phyloP scores from a whole-genome alignment of 495 filamentous ascomycete species.

The Achaetomiella virescens region DNA sequence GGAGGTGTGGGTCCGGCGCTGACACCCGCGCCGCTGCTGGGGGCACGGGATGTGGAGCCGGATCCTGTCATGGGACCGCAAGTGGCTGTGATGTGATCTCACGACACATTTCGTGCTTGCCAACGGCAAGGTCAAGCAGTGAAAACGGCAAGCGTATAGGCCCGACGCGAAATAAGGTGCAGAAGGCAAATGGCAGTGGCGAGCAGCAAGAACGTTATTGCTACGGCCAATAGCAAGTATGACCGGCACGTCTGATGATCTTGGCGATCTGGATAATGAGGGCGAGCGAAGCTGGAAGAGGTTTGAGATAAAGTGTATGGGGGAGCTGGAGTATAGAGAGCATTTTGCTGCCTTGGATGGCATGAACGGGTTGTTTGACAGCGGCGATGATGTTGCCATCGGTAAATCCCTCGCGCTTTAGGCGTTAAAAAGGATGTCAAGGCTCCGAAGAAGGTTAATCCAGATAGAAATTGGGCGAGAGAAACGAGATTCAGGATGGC shows the following conservation, averaged over 20 bases:
- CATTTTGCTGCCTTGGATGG: slow-evolving; percentile 48
- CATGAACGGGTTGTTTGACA: slow-evolving; percentile 42
- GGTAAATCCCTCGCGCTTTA: slow-evolving; percentile 41
- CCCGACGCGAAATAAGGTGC: slow-evolving; percentile 16
- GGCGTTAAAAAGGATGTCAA: background rate
- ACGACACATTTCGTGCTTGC: slow-evolving; percentile 51
- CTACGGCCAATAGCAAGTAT: slow-evolving; percentile 76
- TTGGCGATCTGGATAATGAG: slow-evolving; percentile 21
- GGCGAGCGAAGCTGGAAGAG: slow-evolving; percentile 44
- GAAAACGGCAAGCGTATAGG: slow-evolving; percentile 22
- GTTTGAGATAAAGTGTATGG: slow-evolving; percentile 40
- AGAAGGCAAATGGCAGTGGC: slow-evolving; percentile 24
- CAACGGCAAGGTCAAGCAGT: slow-evolving; percentile 49
- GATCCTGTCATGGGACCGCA: slow-evolving; percentile 63
- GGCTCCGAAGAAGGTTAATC: too few relatives aligned
- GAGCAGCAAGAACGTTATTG: slow-evolving; percentile 52
- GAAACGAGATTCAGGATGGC: too few relatives aligned
- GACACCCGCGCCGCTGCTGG: too few relatives aligned
- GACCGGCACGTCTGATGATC: slow-evolving; percentile 36
- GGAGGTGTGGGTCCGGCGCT: too few relatives aligned
- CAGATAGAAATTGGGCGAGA: too few relatives aligned
- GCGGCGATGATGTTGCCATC: slow-evolving; percentile 42
- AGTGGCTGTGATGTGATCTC: slow-evolving; percentile 48
- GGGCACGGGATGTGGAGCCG: slow-evolving; percentile 68
- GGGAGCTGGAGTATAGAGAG: slow-evolving; percentile 41